Conservation (phyloP, 345 rosid genomes). For the Rhizophora mangle region DNA sequence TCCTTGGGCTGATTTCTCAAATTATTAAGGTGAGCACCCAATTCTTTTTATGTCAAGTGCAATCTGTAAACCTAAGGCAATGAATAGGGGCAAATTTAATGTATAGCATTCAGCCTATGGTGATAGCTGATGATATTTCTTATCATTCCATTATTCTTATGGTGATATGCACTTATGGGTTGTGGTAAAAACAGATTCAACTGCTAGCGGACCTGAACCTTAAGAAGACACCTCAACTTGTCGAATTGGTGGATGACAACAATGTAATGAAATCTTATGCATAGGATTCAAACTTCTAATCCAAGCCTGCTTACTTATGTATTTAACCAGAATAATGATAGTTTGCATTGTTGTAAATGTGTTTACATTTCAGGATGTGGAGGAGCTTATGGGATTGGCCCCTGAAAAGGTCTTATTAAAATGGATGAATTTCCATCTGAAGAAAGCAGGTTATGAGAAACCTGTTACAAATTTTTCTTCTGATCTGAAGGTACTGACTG, state of each 20-base stretch:
- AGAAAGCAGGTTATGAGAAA: slow-evolving; percentile 86
- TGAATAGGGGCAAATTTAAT: neutral
- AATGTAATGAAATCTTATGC: slow-evolving; percentile 41
- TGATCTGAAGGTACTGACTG: slow-evolving; percentile 63
- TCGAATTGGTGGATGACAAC: slow-evolving; percentile 81
- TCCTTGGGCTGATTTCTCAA: slow-evolving; percentile 89
- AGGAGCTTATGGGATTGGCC: slow-evolving; percentile 81
- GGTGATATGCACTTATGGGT: neutral
- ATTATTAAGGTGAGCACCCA: slow-evolving; percentile 72
- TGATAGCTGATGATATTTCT: neutral
- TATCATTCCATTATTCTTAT: neutral
- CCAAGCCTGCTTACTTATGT: neutral
- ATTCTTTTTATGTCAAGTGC: slow-evolving; percentile 1
- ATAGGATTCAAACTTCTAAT: slow-evolving; percentile 4
- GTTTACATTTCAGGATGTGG: slow-evolving; percentile 59
- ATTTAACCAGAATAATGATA: neutral
- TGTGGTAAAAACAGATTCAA: slow-evolving; percentile 60
- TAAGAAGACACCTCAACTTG: slow-evolving; percentile 93
- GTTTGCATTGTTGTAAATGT: slow-evolving; percentile 1
- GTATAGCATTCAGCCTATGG: neutral
- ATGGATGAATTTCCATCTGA: slow-evolving; percentile 94
- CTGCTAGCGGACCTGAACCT: slow-evolving; percentile 81
- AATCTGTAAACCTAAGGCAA: neutral
- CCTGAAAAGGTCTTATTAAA: slow-evolving; percentile 84
- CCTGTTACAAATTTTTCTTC: slow-evolving; percentile 75